Evolutionary conservation across 306 rosid species (phyloP).

Genomic region (Fragaria vesca): DNA sequence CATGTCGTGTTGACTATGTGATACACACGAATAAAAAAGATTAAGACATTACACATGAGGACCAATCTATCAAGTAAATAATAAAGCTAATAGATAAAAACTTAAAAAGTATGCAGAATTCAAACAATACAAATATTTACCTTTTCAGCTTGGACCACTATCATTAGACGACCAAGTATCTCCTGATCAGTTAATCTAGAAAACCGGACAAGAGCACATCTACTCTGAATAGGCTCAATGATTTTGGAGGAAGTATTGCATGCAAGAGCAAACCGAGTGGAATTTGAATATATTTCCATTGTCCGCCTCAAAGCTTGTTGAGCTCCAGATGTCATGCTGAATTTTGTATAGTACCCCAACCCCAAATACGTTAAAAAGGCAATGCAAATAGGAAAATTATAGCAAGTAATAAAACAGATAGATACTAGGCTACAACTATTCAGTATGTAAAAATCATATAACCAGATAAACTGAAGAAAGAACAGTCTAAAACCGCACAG

Average conservation of each 20-base stretch:
- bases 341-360: slow-evolving; percentile 4
- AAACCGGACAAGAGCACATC: slow-evolving; percentile 94
- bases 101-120: not conserved
- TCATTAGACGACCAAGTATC: slow-evolving; percentile 84
- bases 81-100: not conserved
- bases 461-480: not conserved
- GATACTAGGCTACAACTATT: not conserved
- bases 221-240: slow-evolving; percentile 96
- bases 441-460: not conserved
- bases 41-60: not conserved
- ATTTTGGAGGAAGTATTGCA: slow-evolving; percentile 90
- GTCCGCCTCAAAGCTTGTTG: slow-evolving; percentile 97
- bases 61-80: not conserved
- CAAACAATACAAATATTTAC: slow-evolving; percentile 27
- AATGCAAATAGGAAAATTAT: not conserved
- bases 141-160: slow-evolving; percentile 90
- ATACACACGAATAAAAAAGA: not conserved
- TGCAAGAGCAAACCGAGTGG: slow-evolving; percentile 94
- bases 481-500: not conserved
- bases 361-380: not conserved
- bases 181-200: slow-evolving; percentile 84
- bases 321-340: slow-evolving; percentile 95
- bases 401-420: not conserved
- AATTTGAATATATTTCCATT: slow-evolving; percentile 89
- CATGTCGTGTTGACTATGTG: not conserved